Evolutionary conservation across 139 green algal species (phyloP).

Genomic region (Chlorella sp.): DNA sequence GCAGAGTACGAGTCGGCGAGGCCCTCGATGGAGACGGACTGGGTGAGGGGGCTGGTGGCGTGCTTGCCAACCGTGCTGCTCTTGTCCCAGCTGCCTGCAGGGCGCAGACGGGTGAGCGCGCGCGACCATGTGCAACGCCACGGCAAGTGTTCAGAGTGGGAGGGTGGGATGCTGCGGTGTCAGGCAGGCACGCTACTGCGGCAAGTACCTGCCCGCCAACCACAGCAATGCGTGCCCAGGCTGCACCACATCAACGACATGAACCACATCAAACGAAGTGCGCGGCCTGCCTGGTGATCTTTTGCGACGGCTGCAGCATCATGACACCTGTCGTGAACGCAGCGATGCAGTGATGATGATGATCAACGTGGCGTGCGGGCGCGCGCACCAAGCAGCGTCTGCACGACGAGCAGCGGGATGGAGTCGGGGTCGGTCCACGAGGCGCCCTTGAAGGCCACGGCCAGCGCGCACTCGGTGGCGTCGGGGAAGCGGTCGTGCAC

Average conservation of each 20-base stretch:
- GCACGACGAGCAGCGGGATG: constrained; percentile 95
- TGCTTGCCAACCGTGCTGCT: constrained; percentile 44
- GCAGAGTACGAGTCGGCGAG: constrained; percentile 86
- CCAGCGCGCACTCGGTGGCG: constrained; percentile 65
- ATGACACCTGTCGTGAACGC: no score
- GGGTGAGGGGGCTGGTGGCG: constrained; percentile 63
- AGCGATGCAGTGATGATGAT: no score
- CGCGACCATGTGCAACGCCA: no score
- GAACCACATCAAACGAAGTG: background rate
- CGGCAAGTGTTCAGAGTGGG: no score
- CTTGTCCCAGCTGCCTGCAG: constrained; percentile 70
- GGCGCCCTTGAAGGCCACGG: constrained; percentile 90
- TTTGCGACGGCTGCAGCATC: no score
- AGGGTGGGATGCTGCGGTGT: no score
- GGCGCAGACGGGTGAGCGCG: no score
- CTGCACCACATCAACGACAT: no score
- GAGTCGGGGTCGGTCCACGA: constrained; percentile 91
- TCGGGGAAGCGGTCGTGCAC: constrained; percentile 92
- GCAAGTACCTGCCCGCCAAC: no score
- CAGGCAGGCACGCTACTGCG: no score
- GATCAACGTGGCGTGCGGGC: no score
- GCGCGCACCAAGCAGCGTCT: constrained; percentile 80
- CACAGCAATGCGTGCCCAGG: background rate
- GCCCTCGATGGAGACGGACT: constrained; percentile 75
- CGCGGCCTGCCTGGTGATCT: no score